phyloP scores from a whole-genome alignment of 345 rosid species.

The Gossypium bickii region DNA sequence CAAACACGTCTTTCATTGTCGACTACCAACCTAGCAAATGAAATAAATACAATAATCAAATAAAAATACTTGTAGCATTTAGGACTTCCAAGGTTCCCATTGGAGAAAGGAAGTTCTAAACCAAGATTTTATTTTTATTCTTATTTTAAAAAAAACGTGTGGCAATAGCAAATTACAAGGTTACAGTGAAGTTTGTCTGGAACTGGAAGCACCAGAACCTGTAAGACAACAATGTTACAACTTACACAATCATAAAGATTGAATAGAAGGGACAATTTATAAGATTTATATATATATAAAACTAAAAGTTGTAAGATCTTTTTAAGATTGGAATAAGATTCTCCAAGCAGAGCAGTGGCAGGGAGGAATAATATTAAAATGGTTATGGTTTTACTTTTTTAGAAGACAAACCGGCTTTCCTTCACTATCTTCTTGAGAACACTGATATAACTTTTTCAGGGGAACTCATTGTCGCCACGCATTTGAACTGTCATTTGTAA shows the following conservation, averaged over 20 bases:
- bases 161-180: conserved; percentile 26
- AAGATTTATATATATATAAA: neutral
- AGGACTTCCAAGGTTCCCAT: too few species aligned
- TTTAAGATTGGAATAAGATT: conserved; percentile 3
- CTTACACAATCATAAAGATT: conserved; percentile 21
- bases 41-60: too few species aligned
- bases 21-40: too few species aligned
- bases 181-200: conserved; percentile 20
- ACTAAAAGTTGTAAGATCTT: conserved; percentile 2
- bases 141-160: neutral
- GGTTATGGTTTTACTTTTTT: conserved; percentile 1
- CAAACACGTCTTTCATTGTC: too few species aligned
- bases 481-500: conserved; percentile 59
- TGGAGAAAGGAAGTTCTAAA: neutral
- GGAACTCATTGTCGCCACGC: conserved; percentile 63
- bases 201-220: conserved; percentile 31
- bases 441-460: conserved; percentile 48
- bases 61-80: too few species aligned
- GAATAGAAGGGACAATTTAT: neutral
- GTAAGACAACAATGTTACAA: conserved; percentile 23
- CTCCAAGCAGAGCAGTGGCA: conserved; percentile 1
- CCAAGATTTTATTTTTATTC: neutral
- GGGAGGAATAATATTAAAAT: neutral
- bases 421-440: conserved; percentile 49
- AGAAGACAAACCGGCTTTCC: conserved; percentile 16